Evolutionary conservation across 1,284 basidiomycete species (phyloP).

Genomic region (Schizopora paradoxa): DNA sequence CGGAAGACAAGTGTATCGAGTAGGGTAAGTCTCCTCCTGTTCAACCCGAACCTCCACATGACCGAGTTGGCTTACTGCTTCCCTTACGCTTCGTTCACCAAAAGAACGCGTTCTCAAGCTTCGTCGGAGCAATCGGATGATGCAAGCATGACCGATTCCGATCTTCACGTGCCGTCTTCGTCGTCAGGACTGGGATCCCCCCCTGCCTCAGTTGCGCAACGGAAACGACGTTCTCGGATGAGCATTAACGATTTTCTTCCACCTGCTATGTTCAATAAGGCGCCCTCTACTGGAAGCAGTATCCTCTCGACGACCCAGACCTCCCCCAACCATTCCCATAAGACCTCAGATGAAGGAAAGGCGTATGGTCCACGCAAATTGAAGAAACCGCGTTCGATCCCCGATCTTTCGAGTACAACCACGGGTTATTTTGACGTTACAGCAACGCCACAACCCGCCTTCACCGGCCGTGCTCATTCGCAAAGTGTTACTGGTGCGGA

Average conservation of each 20-base stretch:
- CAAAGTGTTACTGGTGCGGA: conserved; percentile 74
- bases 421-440: conserved; percentile 11
- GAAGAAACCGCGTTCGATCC: conserved; percentile 66
- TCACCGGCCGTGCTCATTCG: conserved; percentile 60
- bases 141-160: too few relatives aligned
- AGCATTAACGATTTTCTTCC: conserved; percentile 61
- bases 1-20: conserved; percentile 66
- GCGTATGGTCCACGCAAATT: conserved; percentile 43
- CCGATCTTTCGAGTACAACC: conserved; percentile 41
- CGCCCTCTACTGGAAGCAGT: conserved; percentile 20
- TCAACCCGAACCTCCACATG: neutral
- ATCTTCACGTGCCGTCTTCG: conserved; percentile 10
- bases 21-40: conserved; percentile 48
- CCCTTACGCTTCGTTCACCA: neutral
- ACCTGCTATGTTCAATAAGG: conserved; percentile 45
- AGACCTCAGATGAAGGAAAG: too few relatives aligned
- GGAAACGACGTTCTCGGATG: conserved; percentile 54
- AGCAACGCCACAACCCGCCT: conserved; percentile 23
- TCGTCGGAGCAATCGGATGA: too few relatives aligned
- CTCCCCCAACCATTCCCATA: conserved; percentile 15
- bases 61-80: conserved; percentile 1
- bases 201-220: conserved; percentile 24
- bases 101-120: conserved; percentile 10
- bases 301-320: too few relatives aligned
- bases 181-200: conserved; percentile 15